phyloP scores from a whole-genome alignment of 1,139 yeast genomes.

The Kurtzmaniella natalensis region DNA sequence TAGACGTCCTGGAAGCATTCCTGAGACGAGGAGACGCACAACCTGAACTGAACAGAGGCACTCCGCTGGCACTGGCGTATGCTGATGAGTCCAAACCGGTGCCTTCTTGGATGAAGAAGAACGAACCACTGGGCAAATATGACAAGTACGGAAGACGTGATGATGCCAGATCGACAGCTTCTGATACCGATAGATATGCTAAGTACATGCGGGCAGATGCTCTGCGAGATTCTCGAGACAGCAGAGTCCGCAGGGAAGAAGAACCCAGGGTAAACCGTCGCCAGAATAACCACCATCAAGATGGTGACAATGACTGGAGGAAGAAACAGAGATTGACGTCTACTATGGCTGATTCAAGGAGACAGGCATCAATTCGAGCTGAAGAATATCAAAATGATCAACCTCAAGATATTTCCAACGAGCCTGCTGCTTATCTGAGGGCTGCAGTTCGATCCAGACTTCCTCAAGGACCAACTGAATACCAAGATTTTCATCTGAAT shows the following conservation, averaged over 20 bases:
- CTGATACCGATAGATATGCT: constrained; percentile 22
- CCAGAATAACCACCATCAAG: neutral
- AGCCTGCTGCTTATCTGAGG: constrained; percentile 9
- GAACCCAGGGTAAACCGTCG: constrained; percentile 7
- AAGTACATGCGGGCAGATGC: constrained; percentile 17
- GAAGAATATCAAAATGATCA: neutral
- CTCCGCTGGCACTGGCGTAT: neutral
- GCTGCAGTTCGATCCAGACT: constrained; percentile 10
- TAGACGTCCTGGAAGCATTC: constrained; percentile 19
- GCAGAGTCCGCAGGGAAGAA: constrained; percentile 12
- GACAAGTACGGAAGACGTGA: constrained; percentile 34
- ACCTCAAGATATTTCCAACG: neutral
- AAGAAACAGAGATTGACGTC: neutral
- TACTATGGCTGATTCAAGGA: neutral
- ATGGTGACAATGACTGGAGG: neutral
- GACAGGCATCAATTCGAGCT: neutral
- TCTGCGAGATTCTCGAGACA: constrained; percentile 7
- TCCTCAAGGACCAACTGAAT: constrained; percentile 13
- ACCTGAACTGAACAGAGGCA: constrained; percentile 1
- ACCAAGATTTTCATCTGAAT: constrained; percentile 40
- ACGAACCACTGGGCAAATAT: constrained; percentile 27
- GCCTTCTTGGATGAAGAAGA: constrained; percentile 41
- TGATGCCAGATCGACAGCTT: neutral
- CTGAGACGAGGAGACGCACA: constrained; percentile 21
- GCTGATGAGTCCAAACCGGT: constrained; percentile 14